Conservation (phyloP, 176 grass and related monocot species). For the Triticum urartu region DNA sequence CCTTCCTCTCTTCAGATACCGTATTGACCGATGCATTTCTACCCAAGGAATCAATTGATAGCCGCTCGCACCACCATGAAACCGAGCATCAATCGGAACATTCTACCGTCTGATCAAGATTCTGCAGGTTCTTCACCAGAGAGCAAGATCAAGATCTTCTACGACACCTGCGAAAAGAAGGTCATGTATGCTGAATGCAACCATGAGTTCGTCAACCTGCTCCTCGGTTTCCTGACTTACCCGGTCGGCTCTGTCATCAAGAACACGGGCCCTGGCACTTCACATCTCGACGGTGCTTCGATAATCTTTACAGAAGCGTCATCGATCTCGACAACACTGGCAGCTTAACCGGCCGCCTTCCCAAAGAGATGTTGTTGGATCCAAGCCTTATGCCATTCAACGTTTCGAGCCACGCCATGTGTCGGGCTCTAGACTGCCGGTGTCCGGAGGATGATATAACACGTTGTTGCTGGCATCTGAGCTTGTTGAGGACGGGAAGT, state of each 20-base stretch:
- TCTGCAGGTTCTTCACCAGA: too few species aligned
- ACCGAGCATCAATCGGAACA: too few species aligned
- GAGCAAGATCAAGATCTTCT: neutral
- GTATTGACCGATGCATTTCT: neutral
- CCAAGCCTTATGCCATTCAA: neutral
- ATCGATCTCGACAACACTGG: neutral
- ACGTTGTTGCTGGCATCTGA: too few species aligned
- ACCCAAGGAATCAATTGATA: too few species aligned
- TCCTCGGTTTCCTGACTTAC: neutral
- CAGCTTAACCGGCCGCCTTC: too few species aligned
- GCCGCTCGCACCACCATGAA: too few species aligned
- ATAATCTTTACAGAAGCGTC: neutral
- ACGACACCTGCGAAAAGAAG: neutral
- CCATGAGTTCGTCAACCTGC: neutral
- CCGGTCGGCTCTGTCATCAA: neutral
- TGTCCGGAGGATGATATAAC: too few species aligned
- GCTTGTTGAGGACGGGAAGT: too few species aligned
- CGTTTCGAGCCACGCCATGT: neutral
- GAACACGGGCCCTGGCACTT: neutral
- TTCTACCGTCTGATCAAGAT: too few species aligned
- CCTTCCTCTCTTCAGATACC: too few species aligned
- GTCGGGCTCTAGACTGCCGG: too few species aligned
- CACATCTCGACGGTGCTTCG: neutral
- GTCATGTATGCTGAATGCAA: constrained; percentile 1
- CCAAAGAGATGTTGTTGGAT: neutral